These are phyloP conservation scores for Debaryomyces hansenii DNA, from an alignment of 805 yeast species.

Conservation along the genomic window DNA sequence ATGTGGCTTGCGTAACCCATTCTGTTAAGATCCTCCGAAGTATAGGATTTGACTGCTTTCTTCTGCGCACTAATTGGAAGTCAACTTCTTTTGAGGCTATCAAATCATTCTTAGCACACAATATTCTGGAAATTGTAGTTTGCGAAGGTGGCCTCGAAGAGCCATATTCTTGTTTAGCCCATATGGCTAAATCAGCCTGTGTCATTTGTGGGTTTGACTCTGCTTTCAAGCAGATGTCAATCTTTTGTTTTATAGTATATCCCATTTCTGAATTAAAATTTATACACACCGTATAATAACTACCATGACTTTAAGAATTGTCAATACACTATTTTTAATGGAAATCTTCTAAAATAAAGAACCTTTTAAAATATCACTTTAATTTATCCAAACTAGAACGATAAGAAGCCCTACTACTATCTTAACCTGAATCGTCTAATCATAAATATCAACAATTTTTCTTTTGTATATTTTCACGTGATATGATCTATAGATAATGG, in stretches of 20 bases:
- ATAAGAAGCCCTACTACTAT: too few relatives aligned
- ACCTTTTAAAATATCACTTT: too few relatives aligned
- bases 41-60: constrained; percentile 56
- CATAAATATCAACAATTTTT: too few relatives aligned
- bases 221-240: constrained; percentile 65
- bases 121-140: constrained; percentile 62
- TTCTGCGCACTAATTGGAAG: constrained; percentile 49
- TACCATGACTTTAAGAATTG: background rate
- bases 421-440: too few relatives aligned
- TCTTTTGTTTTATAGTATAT: constrained; percentile 59
- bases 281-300: background rate
- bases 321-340: too few relatives aligned
- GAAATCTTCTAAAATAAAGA: too few relatives aligned
- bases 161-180: constrained; percentile 61
- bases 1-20: constrained; percentile 66
- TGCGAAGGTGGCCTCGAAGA: constrained; percentile 59
- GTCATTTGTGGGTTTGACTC: constrained; percentile 71
- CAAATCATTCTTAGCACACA: constrained; percentile 55
- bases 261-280: constrained; percentile 43
- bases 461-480: too few relatives aligned
- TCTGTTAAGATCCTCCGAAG: constrained; percentile 62
- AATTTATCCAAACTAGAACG: too few relatives aligned
- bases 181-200: constrained; percentile 59
- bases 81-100: constrained; percentile 52
- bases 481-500: too few relatives aligned